Evolutionary conservation across 2,329 filamentous ascomycete genomes (phyloP), one percentile per base, ranked within the genome.

Genomic region (Dryadomyces quercus-mongolicae): DNA sequence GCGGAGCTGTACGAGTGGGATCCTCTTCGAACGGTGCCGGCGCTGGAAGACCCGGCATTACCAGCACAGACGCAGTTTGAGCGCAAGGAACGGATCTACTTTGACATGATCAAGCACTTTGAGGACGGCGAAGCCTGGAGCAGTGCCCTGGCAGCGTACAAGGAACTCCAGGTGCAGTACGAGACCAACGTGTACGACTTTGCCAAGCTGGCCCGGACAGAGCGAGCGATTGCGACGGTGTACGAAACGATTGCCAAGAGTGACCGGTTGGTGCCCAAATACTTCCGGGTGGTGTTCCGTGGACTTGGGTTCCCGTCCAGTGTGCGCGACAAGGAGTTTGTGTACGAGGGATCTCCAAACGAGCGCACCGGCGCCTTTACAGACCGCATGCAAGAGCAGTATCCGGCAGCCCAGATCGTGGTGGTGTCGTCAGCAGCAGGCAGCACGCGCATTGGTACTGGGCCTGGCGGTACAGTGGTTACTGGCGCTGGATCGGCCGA

Each of bases 51-150:
- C 48, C 91, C 90, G 0, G 71, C 76, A n/a, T 86, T 94, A 65
- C 87, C 88, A 0, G 77, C 84, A 10, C 92, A 97, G 67, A 85
- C 85, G 0, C 82, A 88, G 1, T 97, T 97, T 63, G 92, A 97
- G 62, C 84, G 92, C 43, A 95, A 95, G 67, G 93, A 97, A 68
- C 78, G 82, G 42, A 78, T 97, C 51, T 96, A 94, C 70, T 94
- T 96, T 63, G 81, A 90, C 60, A 95, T 97, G 77, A 95, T 97
- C 66, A 90, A 91, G 67, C 78, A 92, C 65, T 96, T 93, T 60
- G 92, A 97, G 65, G 89, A 94, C 57, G 91, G 90, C n/a, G 85
- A 89, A 65, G 89, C 89, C 0, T 97, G 92, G 92, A 86, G 87
- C 62, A 88, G 88, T 66, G 92, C 91, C 1, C 72, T 98, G 45